Evolutionary conservation across 2,329 filamentous ascomycete genomes (phyloP).

Genomic region (Fusarium siculi): DNA sequence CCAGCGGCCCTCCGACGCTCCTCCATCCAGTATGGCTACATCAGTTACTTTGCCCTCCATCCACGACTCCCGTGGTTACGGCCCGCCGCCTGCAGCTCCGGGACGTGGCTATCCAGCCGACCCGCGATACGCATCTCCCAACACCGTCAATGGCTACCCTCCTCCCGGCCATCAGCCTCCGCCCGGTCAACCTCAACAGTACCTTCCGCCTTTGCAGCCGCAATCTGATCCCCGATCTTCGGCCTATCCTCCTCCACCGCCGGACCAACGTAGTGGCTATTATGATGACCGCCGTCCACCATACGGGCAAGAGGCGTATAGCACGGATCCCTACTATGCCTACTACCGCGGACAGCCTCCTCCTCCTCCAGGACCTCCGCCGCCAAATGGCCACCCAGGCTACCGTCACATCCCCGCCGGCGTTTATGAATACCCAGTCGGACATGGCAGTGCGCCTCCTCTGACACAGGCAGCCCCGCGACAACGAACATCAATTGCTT

Average conservation of each 20-base stretch:
- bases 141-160: constrained; percentile 59
- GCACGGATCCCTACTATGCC: constrained; percentile 49
- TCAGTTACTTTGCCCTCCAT: constrained; percentile 62
- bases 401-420: constrained; percentile 46
- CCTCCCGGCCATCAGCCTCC: constrained; percentile 47
- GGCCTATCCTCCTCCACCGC: constrained; percentile 52
- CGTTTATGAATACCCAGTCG: constrained; percentile 49
- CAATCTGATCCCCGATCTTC: constrained; percentile 49
- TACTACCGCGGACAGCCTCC: constrained; percentile 42
- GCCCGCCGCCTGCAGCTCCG: constrained; percentile 46
- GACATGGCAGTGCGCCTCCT: constrained; percentile 48
- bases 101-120: constrained; percentile 49
- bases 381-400: constrained; percentile 45
- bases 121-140: constrained; percentile 56
- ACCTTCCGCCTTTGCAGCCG: constrained; percentile 53
- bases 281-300: constrained; percentile 51
- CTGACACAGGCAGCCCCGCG: constrained; percentile 65
- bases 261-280: constrained; percentile 53
- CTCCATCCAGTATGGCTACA: constrained; percentile 54
- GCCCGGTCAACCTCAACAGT: constrained; percentile 45
- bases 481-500: constrained; percentile 69
- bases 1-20: constrained; percentile 46
- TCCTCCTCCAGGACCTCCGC: constrained; percentile 46
- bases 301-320: constrained; percentile 50
- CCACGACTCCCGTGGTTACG: constrained; percentile 56